Percentiles rank a stretch among this genome's conserved stretches.
Evolutionary conservation across 2,329 filamentous ascomycete genomes (phyloP).

Genomic region (Mollisia scopiformis): DNA sequence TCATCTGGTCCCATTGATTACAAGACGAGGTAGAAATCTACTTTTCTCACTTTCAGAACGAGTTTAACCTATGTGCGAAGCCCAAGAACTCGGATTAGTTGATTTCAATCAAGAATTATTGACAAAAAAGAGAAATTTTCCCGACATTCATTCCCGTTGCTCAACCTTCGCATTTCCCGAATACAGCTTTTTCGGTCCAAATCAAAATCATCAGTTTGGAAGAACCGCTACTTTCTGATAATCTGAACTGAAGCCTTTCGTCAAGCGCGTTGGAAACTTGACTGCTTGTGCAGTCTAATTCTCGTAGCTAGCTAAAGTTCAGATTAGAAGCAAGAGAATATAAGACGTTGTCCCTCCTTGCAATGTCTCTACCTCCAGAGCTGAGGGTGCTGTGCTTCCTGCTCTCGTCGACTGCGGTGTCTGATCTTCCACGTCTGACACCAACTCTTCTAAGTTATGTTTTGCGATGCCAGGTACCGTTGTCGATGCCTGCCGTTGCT

Average conservation of each 20-base stretch:
- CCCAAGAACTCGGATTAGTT: no score
- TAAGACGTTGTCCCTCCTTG: neutral
- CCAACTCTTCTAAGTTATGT: conserved; percentile 68
- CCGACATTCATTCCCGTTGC: no score
- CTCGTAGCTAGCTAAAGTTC: neutral
- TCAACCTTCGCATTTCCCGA: no score
- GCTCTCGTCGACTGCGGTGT: conserved; percentile 71
- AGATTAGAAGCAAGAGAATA: neutral
- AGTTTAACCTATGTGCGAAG: no score
- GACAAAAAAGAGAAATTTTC: neutral
- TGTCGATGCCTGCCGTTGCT: conserved; percentile 66
- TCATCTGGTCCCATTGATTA: neutral
- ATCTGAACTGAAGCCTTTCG: neutral
- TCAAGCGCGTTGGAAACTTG: neutral
- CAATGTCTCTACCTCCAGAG: conserved; percentile 51
- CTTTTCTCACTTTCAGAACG: no score
- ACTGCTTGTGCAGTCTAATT: neutral
- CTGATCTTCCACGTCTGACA: conserved; percentile 74
- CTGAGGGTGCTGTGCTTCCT: conserved; percentile 68
- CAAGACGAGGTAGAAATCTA: no score
- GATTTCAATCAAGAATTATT: neutral
- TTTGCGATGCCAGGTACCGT: conserved; percentile 57
- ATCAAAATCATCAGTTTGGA: no score
- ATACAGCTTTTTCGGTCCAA: no score
- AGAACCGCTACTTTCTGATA: neutral